Evolutionary conservation across 1,284 basidiomycete genomes (phyloP).

Genomic region (Cutaneotrichosporon sp.): DNA sequence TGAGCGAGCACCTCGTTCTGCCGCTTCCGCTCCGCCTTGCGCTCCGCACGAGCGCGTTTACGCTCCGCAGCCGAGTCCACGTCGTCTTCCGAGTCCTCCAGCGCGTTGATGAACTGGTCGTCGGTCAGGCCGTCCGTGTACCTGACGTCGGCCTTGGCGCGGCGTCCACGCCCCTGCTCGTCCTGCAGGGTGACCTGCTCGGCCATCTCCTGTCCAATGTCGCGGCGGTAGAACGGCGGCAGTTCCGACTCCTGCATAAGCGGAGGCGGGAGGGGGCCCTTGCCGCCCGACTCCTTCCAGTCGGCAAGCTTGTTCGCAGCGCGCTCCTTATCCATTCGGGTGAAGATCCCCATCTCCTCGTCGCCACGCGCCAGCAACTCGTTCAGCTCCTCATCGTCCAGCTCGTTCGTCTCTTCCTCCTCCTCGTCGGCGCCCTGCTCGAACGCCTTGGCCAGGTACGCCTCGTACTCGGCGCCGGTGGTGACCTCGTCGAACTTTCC

Average conservation of each 20-base stretch:
- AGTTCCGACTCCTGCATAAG: constrained; percentile 87
- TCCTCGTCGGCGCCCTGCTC: constrained; percentile 68
- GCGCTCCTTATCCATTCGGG: constrained; percentile 78
- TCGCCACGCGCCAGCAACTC: constrained; percentile 84
- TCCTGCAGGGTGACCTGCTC: constrained; percentile 52
- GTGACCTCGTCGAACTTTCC: constrained; percentile 99
- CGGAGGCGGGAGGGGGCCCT: constrained; percentile 69
- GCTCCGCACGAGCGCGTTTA: constrained; percentile 30
- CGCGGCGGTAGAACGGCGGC: constrained; percentile 79
- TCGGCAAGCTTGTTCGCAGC: constrained; percentile 62
- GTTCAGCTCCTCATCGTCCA: constrained; percentile 97
- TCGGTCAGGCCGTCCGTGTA: constrained; percentile 94
- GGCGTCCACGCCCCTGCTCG: constrained; percentile 75
- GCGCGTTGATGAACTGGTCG: constrained; percentile 85
- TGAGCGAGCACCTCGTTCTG: constrained; percentile 35
- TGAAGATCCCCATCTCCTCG: constrained; percentile 71
- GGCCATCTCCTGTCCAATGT: constrained; percentile 52
- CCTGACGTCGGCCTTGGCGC: constrained; percentile 75
- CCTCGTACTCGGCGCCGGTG: constrained; percentile 94
- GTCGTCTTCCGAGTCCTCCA: constrained; percentile 74
- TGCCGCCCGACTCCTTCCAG: constrained; percentile 72
- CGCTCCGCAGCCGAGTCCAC: constrained; percentile 57
- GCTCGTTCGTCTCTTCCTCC: constrained; percentile 86
- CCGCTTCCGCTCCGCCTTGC: constrained; percentile 37
- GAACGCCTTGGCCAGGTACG: constrained; percentile 69